Percentiles rank a stretch among this genome's conserved stretches.
Conservation (phyloP, 352 stramenopile genomes). For the Phytophthora idaei region DNA sequence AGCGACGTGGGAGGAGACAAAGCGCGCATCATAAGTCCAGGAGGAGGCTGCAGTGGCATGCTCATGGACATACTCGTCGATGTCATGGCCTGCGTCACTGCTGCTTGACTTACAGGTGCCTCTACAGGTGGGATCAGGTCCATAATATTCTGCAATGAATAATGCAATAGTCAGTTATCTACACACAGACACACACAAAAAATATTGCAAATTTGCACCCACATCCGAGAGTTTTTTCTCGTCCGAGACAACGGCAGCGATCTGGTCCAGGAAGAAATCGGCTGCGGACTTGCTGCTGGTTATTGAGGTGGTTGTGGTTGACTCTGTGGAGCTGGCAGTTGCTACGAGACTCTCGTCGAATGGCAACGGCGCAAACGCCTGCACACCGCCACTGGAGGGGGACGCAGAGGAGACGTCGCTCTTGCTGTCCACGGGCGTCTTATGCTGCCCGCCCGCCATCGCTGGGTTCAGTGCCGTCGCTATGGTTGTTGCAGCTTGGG, state of each 20-base stretch:
- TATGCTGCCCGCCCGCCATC: constrained; percentile 34
- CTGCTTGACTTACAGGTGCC: constrained; percentile 36
- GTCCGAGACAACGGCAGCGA: constrained; percentile 67
- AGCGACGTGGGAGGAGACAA: constrained; percentile 76
- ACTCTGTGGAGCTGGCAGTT: constrained; percentile 2
- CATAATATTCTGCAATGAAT: constrained; percentile 68
- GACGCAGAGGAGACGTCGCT: constrained; percentile 18
- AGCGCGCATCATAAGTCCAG: constrained; percentile 71
- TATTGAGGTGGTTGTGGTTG: constrained; percentile 1
- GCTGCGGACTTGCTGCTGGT: constrained; percentile 36
- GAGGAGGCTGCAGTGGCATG: constrained; percentile 61
- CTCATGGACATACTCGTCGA: constrained; percentile 42
- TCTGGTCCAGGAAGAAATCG: constrained; percentile 78
- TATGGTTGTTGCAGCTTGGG: constrained; percentile 13
- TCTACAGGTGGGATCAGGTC: constrained; percentile 67
- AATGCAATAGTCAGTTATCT: constrained; percentile 12
- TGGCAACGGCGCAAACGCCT: constrained; percentile 45
- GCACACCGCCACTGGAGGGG: constrained; percentile 14
- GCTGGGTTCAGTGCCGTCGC: constrained; percentile 14
- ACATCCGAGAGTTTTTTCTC: constrained; percentile 86
- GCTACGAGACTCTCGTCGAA: constrained; percentile 70
- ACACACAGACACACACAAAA: background rate
- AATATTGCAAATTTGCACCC: background rate
- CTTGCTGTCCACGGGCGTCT: constrained; percentile 17
- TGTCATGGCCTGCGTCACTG: constrained; percentile 13